Evolutionary conservation across 768 basidiomycete species (phyloP).

Genomic region (Rhizopogon salebrosus): DNA sequence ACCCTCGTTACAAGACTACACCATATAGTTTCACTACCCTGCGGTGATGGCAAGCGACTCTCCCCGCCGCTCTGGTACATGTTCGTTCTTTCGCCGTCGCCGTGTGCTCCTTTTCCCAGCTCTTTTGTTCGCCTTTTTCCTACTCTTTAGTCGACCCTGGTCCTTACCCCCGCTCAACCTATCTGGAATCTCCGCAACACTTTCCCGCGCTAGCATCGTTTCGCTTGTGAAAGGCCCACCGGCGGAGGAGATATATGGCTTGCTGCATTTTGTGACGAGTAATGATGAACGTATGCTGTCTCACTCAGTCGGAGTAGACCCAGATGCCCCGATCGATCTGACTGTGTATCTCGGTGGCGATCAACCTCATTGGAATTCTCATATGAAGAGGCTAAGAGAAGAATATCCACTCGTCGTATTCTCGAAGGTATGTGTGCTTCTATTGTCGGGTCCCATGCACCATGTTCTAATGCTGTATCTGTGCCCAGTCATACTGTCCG

Average conservation of each 20-base stretch:
- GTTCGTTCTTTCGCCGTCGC: slow-evolving; percentile 33
- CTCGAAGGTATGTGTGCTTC: slow-evolving; percentile 58
- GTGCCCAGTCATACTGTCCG: slow-evolving; percentile 70
- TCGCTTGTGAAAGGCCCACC: slow-evolving; percentile 31
- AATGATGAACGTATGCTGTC: slow-evolving; percentile 38
- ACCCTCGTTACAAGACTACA: not conserved
- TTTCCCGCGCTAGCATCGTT: slow-evolving; percentile 37
- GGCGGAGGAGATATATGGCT: slow-evolving; percentile 63
- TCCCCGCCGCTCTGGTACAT: not conserved
- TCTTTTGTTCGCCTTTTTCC: slow-evolving; percentile 28
- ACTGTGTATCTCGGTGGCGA: slow-evolving; percentile 37
- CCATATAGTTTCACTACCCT: no score
- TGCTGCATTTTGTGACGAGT: slow-evolving; percentile 57
- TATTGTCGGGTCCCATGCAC: not conserved
- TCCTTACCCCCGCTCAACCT: slow-evolving; percentile 32
- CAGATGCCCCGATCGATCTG: slow-evolving; percentile 43
- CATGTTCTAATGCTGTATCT: slow-evolving; percentile 2
- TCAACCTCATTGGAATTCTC: slow-evolving; percentile 36
- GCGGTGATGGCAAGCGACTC: not conserved
- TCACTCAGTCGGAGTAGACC: slow-evolving; percentile 38
- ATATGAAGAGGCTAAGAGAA: slow-evolving; percentile 34
- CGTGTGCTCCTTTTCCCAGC: slow-evolving; percentile 39
- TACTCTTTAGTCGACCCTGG: slow-evolving; percentile 40
- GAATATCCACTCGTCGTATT: slow-evolving; percentile 70
- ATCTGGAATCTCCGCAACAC: slow-evolving; percentile 25